These are phyloP conservation scores for Lentinus brumalis DNA, from an alignment of 768 basidiomycete genomes.

Conservation along the genomic window DNA sequence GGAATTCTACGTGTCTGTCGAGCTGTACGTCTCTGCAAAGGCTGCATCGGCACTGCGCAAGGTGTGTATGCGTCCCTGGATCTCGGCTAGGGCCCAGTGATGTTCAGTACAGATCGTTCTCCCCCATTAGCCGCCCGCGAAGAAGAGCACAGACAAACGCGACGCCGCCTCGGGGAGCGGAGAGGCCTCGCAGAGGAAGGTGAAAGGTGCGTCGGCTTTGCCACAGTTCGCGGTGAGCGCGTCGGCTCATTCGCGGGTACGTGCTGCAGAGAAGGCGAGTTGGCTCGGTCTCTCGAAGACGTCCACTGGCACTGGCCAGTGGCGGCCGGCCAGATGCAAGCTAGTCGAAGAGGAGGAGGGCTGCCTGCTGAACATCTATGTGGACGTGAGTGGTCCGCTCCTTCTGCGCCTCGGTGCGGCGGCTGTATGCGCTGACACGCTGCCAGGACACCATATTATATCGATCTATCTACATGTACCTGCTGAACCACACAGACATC, in stretches of 20 bases:
- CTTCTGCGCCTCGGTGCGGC: neutral
- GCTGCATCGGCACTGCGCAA: conserved; percentile 56
- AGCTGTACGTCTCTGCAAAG: conserved; percentile 60
- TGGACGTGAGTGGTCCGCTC: conserved; percentile 55
- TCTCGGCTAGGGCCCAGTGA: conserved; percentile 11
- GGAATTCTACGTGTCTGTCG: conserved; percentile 64
- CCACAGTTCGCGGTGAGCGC: neutral
- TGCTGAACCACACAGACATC: conserved; percentile 79
- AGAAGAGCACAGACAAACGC: conserved; percentile 60
- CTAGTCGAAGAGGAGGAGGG: conserved; percentile 67
- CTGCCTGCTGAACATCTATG: conserved; percentile 71
- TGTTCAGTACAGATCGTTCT: conserved; percentile 3
- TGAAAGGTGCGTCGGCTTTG: conserved; percentile 53
- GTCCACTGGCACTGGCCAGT: conserved; percentile 55
- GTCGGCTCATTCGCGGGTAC: neutral
- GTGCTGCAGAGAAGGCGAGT: conserved; percentile 62
- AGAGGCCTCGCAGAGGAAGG: conserved; percentile 51
- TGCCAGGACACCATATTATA: conserved; percentile 69
- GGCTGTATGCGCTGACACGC: conserved; percentile 4
- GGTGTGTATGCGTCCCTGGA: conserved; percentile 39
- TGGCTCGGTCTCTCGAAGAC: conserved; percentile 66
- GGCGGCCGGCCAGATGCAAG: conserved; percentile 74
- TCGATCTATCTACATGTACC: conserved; percentile 72
- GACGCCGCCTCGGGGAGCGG: conserved; percentile 37
- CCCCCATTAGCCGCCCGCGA: conserved; percentile 43